A percentile compares a stretch with the other conserved stretches of the same genome.
Conservation (phyloP, 2,329 filamentous ascomycete species). For the Thelonectria blattea region DNA sequence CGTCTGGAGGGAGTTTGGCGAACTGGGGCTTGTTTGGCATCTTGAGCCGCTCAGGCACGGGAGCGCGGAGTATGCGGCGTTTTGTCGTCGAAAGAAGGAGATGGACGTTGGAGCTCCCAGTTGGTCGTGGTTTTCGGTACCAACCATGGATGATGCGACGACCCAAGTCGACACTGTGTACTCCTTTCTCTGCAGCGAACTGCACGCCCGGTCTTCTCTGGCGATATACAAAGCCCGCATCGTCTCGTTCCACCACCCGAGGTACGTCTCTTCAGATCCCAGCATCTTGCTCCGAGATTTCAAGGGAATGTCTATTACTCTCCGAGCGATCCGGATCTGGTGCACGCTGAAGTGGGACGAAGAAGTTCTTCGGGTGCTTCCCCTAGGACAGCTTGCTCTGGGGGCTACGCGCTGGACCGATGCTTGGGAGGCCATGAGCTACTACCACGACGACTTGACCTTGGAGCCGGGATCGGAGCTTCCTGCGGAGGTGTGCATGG, state of each 20-base stretch:
- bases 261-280: background rate
- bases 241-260: slow-evolving; percentile 4
- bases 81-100: background rate
- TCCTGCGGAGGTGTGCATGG: background rate
- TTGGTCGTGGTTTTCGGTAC: slow-evolving; percentile 22
- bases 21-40: slow-evolving; percentile 12
- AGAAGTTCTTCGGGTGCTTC: slow-evolving; percentile 6
- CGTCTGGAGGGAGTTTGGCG: slow-evolving; percentile 19
- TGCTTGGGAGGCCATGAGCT: background rate
- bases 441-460: background rate
- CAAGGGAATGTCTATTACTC: slow-evolving; percentile 5
- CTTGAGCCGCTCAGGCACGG: background rate
- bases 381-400: background rate
- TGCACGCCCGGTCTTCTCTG: slow-evolving; percentile 1
- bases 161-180: slow-evolving; percentile 5
- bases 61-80: background rate
- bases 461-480: background rate
- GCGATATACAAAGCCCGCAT: slow-evolving; percentile 1
- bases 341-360: slow-evolving; percentile 16
- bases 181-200: slow-evolving; percentile 6
- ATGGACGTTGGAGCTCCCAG: background rate
- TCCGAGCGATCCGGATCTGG: slow-evolving; percentile 10
- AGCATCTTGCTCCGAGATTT: slow-evolving; percentile 7
- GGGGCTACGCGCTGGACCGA: background rate
- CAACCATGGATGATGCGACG: background rate